A percentile compares a stretch with the other conserved stretches of the same genome.
phyloP scores from a whole-genome alignment of 1,139 yeast species.

The Candida freyschussii region DNA sequence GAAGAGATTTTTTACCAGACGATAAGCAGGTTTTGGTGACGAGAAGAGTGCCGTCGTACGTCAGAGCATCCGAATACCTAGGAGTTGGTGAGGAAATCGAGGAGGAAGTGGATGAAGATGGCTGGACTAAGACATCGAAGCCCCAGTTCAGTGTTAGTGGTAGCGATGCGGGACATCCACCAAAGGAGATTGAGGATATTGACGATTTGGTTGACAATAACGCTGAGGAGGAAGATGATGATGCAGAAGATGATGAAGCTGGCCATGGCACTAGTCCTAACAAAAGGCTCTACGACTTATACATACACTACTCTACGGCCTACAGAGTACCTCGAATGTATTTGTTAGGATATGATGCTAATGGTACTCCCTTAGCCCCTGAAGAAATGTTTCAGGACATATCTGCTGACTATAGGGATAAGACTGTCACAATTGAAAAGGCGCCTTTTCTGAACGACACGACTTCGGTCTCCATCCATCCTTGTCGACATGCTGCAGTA shows the following conservation, averaged over 20 bases:
- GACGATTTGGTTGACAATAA: conserved; percentile 31
- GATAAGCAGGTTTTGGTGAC: conserved; percentile 88
- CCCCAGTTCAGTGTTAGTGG: conserved; percentile 14
- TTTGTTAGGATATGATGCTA: conserved; percentile 76
- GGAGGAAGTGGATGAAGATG: conserved; percentile 48
- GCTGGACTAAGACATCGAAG: conserved; percentile 41
- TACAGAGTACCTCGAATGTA: conserved; percentile 95
- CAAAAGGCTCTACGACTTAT: conserved; percentile 77
- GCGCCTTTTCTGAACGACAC: conserved; percentile 80
- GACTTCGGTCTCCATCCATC: conserved; percentile 89
- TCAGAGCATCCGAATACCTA: conserved; percentile 61
- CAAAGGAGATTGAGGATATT: conserved; percentile 31
- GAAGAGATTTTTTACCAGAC: conserved; percentile 70
- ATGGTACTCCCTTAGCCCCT: conserved; percentile 85
- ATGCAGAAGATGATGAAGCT: conserved; percentile 34
- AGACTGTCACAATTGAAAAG: conserved; percentile 93
- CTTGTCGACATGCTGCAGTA: conserved; percentile 92
- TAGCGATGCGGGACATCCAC: conserved; percentile 10
- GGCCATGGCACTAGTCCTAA: conserved; percentile 33
- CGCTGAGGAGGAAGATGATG: conserved; percentile 42
- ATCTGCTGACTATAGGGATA: conserved; percentile 84
- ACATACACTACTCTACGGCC: conserved; percentile 88
- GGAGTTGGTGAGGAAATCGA: conserved; percentile 33
- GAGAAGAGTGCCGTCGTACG: conserved; percentile 80
- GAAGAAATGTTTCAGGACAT: conserved; percentile 93